Conservation (phyloP, 768 basidiomycete species). For the Lepiota subincarnata region DNA sequence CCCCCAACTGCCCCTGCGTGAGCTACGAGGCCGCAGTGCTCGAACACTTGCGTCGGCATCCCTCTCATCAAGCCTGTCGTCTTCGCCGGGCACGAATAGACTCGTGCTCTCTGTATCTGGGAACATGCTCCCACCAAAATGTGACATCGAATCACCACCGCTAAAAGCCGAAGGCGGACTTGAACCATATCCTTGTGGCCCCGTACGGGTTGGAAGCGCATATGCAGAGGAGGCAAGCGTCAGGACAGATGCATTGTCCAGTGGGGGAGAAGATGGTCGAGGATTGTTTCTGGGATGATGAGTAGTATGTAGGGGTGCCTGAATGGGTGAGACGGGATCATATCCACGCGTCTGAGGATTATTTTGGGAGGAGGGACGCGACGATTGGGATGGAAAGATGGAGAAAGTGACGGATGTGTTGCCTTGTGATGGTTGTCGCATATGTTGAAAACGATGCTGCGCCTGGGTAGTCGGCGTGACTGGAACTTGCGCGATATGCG, state of each 20-base stretch:
- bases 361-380: constrained; percentile 24
- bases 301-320: constrained; percentile 86
- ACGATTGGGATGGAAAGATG: constrained; percentile 48
- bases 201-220: constrained; percentile 57
- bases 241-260: constrained; percentile 87
- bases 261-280: constrained; percentile 83
- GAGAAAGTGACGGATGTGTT: constrained; percentile 65
- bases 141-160: constrained; percentile 61
- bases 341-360: constrained; percentile 29
- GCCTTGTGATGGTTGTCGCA: constrained; percentile 52
- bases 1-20: constrained; percentile 87
- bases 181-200: constrained; percentile 38
- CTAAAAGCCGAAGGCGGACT: constrained; percentile 25
- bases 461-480: constrained; percentile 51
- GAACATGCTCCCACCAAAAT: constrained; percentile 61
- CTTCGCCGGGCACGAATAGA: constrained; percentile 63
- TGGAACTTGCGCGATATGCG: constrained; percentile 87
- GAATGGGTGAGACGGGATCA: constrained; percentile 36
- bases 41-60: constrained; percentile 87
- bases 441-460: constrained; percentile 54
- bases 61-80: constrained; percentile 58
- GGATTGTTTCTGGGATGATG: constrained; percentile 97
- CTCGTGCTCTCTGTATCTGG: constrained; percentile 66
- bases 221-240: constrained; percentile 94
- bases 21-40: constrained; percentile 83